Conservation (phyloP, 768 basidiomycete genomes). For the Amanita rimosa region DNA sequence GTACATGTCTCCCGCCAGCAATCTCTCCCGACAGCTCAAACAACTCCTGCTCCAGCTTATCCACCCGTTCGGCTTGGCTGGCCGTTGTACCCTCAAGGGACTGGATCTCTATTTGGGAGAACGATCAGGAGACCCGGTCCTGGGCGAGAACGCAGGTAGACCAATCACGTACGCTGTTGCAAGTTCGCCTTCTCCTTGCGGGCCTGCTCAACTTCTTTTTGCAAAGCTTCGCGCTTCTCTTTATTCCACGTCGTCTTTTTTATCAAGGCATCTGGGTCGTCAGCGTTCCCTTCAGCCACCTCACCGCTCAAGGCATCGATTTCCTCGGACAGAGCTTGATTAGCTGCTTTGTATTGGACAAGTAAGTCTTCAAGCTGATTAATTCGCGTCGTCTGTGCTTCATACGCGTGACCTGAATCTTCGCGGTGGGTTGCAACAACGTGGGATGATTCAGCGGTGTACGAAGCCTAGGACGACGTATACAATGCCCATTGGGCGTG, state of each 20-base stretch:
- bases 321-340: constrained; percentile 32
- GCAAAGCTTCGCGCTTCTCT: constrained; percentile 10
- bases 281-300: constrained; percentile 11
- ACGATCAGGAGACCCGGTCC: not conserved
- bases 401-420: constrained; percentile 6
- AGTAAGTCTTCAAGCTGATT: constrained; percentile 46
- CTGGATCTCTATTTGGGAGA: constrained; percentile 2
- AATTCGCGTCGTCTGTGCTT: constrained; percentile 29
- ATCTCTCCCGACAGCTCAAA: constrained; percentile 73
- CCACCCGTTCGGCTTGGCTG: constrained; percentile 39
- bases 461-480: constrained; percentile 1
- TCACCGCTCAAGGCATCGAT: constrained; percentile 34
- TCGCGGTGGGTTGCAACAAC: not conserved
- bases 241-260: constrained; percentile 18
- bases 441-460: constrained; percentile 2
- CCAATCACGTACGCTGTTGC: constrained; percentile 24
- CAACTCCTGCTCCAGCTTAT: constrained; percentile 64
- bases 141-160: not conserved
- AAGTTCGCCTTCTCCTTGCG: constrained; percentile 15
- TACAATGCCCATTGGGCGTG: not conserved
- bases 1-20: constrained; percentile 63
- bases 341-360: constrained; percentile 41
- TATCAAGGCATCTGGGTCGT: constrained; percentile 28
- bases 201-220: constrained; percentile 4
- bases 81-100: constrained; percentile 12